Evolutionary conservation across 73 alveolate genomes (phyloP), one percentile per base, ranked within the genome.

Genomic region (Paramecium octaurelia): DNA sequence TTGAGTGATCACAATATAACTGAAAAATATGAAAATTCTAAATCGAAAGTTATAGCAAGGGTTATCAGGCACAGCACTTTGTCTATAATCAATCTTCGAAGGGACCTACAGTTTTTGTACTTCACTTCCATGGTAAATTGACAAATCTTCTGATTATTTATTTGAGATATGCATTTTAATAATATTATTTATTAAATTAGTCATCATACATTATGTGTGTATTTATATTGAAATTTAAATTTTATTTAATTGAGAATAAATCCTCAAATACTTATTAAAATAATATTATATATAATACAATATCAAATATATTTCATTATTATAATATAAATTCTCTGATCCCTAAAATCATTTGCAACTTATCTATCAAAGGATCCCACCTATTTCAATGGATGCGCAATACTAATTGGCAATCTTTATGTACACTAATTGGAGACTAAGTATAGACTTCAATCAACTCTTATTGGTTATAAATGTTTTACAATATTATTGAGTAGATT

Each of bases 21-120:
- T 48, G 57, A 80, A 42, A 44, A 80, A 42, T 10, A 80, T 48
- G 57, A 80, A 80, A 24, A 80, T 80, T 80, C 91, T 80, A 21
- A 80, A 80, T 21, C 75, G 43, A 46, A 80, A 80, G 36, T 80
- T 80, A 35, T 80, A 80, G 91, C 91, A 80, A 20, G 91, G 91
- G 34, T 80, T 80, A 43, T 35, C 91, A 31, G 75, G 71, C 6
- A 80, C 91, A 43, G 91, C 76, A 80, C 76, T 44, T 42, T 80
- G 12, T 24, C 57, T 40, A 24, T 80, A 73, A 21, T 80, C 91
- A 10, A 80, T 20, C 16, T 80, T 80, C 0, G 4, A 27, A 80
- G 76, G 76, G 50, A 16, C 18, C 38, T 80, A 40, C 6, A 24
- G 24, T 64, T 64, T 64, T 27, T 23, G 50, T 2, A 12, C 27